phyloP scores from a whole-genome alignment of 148 eudicot species.

The Rhododendron williamsianum region DNA sequence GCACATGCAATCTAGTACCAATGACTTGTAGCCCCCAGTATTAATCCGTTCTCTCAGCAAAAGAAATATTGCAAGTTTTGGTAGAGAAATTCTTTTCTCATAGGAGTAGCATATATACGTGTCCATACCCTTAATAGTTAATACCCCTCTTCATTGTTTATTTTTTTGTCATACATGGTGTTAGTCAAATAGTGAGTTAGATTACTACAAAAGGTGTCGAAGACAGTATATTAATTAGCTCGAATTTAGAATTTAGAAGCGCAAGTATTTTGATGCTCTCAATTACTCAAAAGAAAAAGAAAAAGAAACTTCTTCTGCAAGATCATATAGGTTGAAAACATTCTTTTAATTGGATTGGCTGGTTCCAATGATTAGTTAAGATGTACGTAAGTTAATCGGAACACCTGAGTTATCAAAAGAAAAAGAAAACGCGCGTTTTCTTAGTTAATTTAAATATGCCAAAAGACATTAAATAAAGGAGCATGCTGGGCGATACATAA shows the following conservation, averaged over 20 bases:
- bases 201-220: too few relatives aligned
- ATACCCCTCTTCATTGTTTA: neutral
- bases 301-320: neutral
- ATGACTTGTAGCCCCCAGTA: neutral
- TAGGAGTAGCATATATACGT: too few relatives aligned
- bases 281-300: neutral
- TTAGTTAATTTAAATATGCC: neutral
- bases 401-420: neutral
- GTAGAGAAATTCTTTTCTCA: neutral
- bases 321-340: neutral
- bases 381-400: too few relatives aligned
- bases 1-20: neutral
- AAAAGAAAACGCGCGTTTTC: neutral
- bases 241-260: too few relatives aligned
- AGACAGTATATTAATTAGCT: too few relatives aligned
- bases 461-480: neutral
- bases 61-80: neutral
- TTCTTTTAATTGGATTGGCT: neutral
- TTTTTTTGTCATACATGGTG: neutral
- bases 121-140: too few relatives aligned
- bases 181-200: neutral
- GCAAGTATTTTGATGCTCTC: neutral
- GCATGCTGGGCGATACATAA: neutral
- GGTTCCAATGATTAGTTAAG: neutral
- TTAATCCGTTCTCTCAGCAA: neutral